Evolutionary conservation across 179 eudicot species (phyloP).

Genomic region (Heliamphora pulchella): DNA sequence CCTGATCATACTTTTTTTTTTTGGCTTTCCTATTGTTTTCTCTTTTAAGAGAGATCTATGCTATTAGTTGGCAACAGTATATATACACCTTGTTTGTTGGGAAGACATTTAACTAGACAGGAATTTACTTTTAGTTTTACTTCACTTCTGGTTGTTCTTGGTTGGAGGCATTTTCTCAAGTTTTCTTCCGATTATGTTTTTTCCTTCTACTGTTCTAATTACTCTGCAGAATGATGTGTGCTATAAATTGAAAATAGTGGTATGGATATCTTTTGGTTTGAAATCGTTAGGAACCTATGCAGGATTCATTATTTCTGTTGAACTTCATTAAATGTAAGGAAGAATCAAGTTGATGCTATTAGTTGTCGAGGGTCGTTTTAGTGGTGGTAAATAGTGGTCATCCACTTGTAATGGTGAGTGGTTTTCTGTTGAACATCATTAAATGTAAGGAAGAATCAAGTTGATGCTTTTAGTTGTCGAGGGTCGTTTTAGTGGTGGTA

Average conservation of each 20-base stretch:
- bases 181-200: neutral
- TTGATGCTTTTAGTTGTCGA: neutral
- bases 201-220: neutral
- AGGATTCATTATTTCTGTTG: neutral
- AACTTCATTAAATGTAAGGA: neutral
- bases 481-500: neutral
- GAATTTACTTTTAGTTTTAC: neutral
- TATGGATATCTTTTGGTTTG: neutral
- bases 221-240: neutral
- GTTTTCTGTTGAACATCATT: neutral
- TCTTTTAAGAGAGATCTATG: neutral
- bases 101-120: neutral
- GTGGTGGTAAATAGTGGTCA: neutral
- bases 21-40: neutral
- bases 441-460: neutral
- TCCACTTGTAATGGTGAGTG: neutral
- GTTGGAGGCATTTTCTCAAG: neutral
- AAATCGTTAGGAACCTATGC: neutral
- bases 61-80: neutral
- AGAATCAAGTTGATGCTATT: neutral
- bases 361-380: slow-evolving; percentile 1
- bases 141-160: neutral
- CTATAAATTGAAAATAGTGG: neutral
- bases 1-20: neutral
- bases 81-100: no score